A percentile compares a stretch with the other conserved stretches of the same genome.
phyloP scores from a whole-genome alignment of 805 yeast genomes.

The Candida ovalis region DNA sequence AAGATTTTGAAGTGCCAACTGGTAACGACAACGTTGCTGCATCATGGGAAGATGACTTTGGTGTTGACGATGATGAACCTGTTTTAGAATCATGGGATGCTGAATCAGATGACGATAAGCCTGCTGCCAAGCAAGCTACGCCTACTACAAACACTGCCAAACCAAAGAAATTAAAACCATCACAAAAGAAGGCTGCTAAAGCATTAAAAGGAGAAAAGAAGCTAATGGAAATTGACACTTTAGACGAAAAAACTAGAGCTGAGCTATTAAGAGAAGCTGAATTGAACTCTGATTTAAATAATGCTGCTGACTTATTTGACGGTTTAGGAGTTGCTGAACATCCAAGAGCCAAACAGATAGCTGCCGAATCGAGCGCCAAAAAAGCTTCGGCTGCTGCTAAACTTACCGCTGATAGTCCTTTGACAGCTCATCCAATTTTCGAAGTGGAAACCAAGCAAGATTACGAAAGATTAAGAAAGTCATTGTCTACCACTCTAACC shows the following conservation, averaged over 20 bases:
- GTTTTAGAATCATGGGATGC: slow-evolving; percentile 87
- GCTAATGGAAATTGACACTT: slow-evolving; percentile 55
- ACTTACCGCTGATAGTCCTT: slow-evolving; percentile 48
- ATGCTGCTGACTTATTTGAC: slow-evolving; percentile 90
- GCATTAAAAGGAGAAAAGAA: slow-evolving; percentile 38
- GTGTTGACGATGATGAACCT: slow-evolving; percentile 65
- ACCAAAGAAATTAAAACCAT: background rate
- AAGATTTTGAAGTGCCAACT: slow-evolving; percentile 74
- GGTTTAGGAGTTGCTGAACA: slow-evolving; percentile 59
- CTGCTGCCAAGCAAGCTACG: slow-evolving; percentile 31
- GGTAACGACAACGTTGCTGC: slow-evolving; percentile 44
- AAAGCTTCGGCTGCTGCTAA: slow-evolving; percentile 39
- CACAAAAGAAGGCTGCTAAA: slow-evolving; percentile 31
- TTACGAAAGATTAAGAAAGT: slow-evolving; percentile 71
- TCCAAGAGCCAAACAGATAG: slow-evolving; percentile 43
- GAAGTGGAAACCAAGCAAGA: slow-evolving; percentile 78
- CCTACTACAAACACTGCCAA: slow-evolving; percentile 7
- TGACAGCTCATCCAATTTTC: slow-evolving; percentile 77
- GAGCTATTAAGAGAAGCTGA: slow-evolving; percentile 79
- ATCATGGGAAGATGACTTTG: slow-evolving; percentile 75
- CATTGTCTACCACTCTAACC: slow-evolving; percentile 58
- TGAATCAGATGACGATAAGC: slow-evolving; percentile 62
- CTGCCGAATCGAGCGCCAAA: slow-evolving; percentile 44
- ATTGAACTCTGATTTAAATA: slow-evolving; percentile 78
- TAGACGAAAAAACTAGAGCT: slow-evolving; percentile 70